Conservation (phyloP, 2,329 filamentous ascomycete species). For the Trichoderma endophyticum region DNA sequence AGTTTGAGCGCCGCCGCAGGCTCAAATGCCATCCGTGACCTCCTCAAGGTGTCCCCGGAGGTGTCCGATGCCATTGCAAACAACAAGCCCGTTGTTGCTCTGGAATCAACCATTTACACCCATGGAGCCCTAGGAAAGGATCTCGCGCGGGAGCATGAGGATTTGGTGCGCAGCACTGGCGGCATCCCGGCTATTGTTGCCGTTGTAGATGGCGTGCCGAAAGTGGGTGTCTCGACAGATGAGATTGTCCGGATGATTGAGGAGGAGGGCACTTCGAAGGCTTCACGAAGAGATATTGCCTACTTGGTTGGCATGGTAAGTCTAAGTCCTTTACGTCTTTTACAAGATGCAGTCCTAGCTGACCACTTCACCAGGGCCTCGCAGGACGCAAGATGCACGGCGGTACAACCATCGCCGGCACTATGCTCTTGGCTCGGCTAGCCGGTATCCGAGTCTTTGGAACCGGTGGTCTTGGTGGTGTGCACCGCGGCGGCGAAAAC, state of each 20-base stretch:
- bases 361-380: constrained; percentile 49
- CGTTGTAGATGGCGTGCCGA: constrained; percentile 76
- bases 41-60: constrained; percentile 76
- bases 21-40: constrained; percentile 30
- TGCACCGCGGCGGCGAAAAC: constrained; percentile 82
- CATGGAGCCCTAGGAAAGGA: constrained; percentile 80
- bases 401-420: constrained; percentile 89
- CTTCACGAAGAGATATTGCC: constrained; percentile 82
- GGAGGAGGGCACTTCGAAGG: constrained; percentile 69
- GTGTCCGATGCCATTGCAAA: constrained; percentile 71
- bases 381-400: constrained; percentile 70
- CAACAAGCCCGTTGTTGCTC: constrained; percentile 79
- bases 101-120: constrained; percentile 97
- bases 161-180: constrained; percentile 75
- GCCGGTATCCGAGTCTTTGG: constrained; percentile 92
- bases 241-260: constrained; percentile 72
- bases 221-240: constrained; percentile 69
- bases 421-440: constrained; percentile 82
- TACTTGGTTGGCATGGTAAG: constrained; percentile 74
- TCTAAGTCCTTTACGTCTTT: constrained; percentile 4
- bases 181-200: constrained; percentile 89
- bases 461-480: constrained; percentile 89
- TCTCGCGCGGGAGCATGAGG: constrained; percentile 75
- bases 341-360: neutral
- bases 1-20: constrained; percentile 6